phyloP scores from a whole-genome alignment of 108 stramenopile genomes.

The Craspedostauros australis region DNA sequence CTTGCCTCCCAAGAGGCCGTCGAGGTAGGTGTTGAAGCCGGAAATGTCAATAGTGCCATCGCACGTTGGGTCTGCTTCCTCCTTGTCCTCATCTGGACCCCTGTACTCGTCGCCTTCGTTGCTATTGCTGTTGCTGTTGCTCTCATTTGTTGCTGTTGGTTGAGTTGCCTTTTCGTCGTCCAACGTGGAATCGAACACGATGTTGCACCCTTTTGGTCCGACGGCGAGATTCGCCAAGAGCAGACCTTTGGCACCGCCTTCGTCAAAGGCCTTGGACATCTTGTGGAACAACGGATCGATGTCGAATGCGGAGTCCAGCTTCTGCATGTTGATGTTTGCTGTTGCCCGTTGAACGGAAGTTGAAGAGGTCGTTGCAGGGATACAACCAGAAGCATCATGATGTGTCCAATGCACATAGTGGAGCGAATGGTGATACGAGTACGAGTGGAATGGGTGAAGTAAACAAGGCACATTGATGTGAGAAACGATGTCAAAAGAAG shows the following conservation, averaged over 20 bases:
- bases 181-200: slow-evolving; percentile 85
- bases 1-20: slow-evolving; percentile 24
- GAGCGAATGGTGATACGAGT: no score
- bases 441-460: no score
- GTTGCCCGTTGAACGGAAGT: slow-evolving; percentile 5
- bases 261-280: slow-evolving; percentile 96
- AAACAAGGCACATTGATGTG: no score
- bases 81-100: not conserved
- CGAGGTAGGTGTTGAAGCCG: slow-evolving; percentile 32
- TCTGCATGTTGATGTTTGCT: slow-evolving; percentile 87
- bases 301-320: slow-evolving; percentile 90
- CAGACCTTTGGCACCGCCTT: slow-evolving; percentile 96
- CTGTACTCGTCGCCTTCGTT: slow-evolving; percentile 10
- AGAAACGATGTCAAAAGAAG: not conserved
- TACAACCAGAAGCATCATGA: no score
- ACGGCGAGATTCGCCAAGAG: slow-evolving; percentile 91
- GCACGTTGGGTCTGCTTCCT: slow-evolving; percentile 8
- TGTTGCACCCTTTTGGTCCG: slow-evolving; percentile 69
- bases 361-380: slow-evolving; percentile 1
- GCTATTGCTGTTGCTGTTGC: slow-evolving; percentile 17
- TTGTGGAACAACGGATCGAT: slow-evolving; percentile 97
- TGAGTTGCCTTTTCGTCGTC: slow-evolving; percentile 4
- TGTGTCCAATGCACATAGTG: no score
- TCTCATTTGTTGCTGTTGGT: no score
- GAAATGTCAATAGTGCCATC: slow-evolving; percentile 57